Base-by-base conservation (phyloP, 1,139 yeast genomes). In the Suhomyces maxii region DNA sequence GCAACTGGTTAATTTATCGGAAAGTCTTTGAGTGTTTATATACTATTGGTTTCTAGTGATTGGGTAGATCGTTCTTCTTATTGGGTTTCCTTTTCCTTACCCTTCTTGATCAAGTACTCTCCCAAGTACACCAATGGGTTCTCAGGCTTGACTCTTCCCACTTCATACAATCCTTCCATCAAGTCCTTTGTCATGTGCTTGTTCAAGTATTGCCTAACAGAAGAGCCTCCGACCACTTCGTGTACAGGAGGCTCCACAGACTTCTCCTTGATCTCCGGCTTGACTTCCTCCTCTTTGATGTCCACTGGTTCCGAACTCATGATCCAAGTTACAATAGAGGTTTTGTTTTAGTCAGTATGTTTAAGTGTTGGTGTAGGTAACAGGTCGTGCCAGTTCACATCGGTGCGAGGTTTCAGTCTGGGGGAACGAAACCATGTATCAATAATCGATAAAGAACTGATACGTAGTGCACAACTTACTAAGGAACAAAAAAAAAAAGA, bases 221-320 rank as follows among this genome's bases (percentile, higher is more conserved):
- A 83, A 0, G 96, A 87, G 0, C 97, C 97, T 12, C 93, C 95
- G 8, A 85, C 83, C 13, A 84, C 74, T 53, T 83, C 86, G 36
- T 77, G 73, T 13, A 71, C 63, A 2, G 75, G 77, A 3, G 52
- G 53, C 34, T 41, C 52, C 6, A 26, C 37, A 23, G 42, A 26
- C 38, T 39, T 42, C 33, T 40, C 46, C 37, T 38, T 40, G 18
- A 39, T 36, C 10, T 46, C 46, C 11, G 33, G 44, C 44, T 39
- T 40, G 28, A 41, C 35, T 34, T 23, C 41, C 45, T 39, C 41
- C 10, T 40, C 26, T 13, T 42, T 45, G 25, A 44, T 50, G 8
- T 45, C 51, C 2, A 45, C 37, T 6, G 39, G 33, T 12, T 49
- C 54, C n/a, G 44, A 23, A 8, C 10, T 37, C 40, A 43, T 45